Conservation (phyloP, 202 grass and related monocot species). For the Setaria viridis region DNA sequence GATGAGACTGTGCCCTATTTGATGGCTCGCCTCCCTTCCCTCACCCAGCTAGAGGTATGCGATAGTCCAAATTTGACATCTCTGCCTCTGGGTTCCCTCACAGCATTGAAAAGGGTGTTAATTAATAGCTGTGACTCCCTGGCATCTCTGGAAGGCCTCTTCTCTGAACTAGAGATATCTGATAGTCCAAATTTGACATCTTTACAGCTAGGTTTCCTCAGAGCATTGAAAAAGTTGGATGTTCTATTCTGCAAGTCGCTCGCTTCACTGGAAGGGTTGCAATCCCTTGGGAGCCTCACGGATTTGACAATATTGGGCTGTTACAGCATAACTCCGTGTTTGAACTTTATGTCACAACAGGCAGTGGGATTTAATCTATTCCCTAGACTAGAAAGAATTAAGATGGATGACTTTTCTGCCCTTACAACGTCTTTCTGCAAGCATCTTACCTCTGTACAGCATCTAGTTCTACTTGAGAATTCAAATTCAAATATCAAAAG, state of each 20-base stretch:
- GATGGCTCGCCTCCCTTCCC: neutral
- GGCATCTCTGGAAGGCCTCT: neutral
- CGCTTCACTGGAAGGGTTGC: too few species aligned
- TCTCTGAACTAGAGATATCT: neutral
- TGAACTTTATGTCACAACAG: too few species aligned
- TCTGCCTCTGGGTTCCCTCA: neutral
- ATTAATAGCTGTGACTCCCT: too few species aligned
- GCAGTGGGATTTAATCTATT: too few species aligned
- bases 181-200: neutral
- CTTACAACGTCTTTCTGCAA: constrained; percentile 29
- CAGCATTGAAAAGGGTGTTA: neutral
- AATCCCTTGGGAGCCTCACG: too few species aligned
- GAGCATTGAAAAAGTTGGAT: too few species aligned
- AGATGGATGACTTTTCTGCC: neutral
- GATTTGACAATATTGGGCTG: neutral
- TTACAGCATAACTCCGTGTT: neutral
- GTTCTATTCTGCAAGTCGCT: too few species aligned
- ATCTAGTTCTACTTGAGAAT: neutral
- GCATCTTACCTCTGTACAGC: neutral
- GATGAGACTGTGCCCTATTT: neutral
- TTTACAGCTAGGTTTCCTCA: too few species aligned
- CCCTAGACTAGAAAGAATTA: neutral
- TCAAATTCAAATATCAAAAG: neutral
- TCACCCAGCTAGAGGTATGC: neutral
- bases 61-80: neutral